Base-by-base conservation (phyloP, 805 yeast species). In the Hanseniaspora clermontiae region DNA sequence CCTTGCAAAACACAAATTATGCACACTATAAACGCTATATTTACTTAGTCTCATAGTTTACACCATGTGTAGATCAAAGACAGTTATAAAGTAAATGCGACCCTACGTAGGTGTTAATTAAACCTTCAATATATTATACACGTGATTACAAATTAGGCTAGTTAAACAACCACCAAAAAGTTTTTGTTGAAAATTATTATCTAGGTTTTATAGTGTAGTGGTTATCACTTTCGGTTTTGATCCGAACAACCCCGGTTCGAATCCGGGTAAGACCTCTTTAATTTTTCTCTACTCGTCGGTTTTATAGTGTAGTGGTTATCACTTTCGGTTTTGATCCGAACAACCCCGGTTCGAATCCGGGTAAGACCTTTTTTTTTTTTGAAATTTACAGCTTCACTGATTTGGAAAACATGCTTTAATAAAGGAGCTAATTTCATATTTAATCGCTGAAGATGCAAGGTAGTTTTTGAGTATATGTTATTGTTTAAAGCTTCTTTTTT, bases 281-380 rank as follows among this genome's bases (percentile, higher is more conserved):
- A 40, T 20, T 40, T 39, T 39, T 39, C 43, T 19, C 5, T 39
- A n/a, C n/a, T 1, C 14, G 3, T n/a, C n/a, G 36, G 36, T 32
- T 32, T 74, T 74, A 75, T 75, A 75, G 78, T 75, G 79, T 75
- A 75, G 78, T 74, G 79, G 79, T 75, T 73, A 75, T 75, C 79
- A 75, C 79, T 68, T 72, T 75, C 78, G 79, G 79, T 75, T 75
- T 74, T 75, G 79, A 75, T 75, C 79, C 79, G 78, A 69, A 69
- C 77, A 79, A 81, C 87, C 84, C 84, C 84, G 79, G 86, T 81
- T 81, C 87, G 87, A 81, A 79, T 80, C 86, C 85, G 85, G 85
- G 86, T 78, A 77, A 81, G 86, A 81, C 84, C 85, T 80, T 38
- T 55, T 46, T 42, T 42, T 42, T 42, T 39, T 11, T 24, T 24